Percentiles rank a stretch among this genome's conserved stretches.
phyloP scores from a whole-genome alignment of 768 basidiomycete species.

The Lactifluus volemus region DNA sequence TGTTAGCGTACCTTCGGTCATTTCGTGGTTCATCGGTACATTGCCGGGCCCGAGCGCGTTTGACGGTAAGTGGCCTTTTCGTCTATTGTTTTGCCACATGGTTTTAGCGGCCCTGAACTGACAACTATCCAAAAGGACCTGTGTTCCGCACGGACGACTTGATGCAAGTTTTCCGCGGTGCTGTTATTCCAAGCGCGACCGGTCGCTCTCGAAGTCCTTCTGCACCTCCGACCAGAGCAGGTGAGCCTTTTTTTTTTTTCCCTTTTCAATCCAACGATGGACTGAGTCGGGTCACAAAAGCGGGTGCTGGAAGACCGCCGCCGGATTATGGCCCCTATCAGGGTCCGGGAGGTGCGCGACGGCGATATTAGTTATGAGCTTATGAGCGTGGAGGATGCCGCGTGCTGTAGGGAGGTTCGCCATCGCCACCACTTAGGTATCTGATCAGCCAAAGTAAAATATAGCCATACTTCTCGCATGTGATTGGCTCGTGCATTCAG shows the following conservation, averaged over 20 bases:
- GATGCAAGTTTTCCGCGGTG: conserved; percentile 75
- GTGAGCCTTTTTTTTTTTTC: conserved; percentile 26
- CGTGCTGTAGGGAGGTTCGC: neutral
- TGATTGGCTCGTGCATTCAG: neutral
- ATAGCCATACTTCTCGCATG: neutral
- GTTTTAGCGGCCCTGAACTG: neutral
- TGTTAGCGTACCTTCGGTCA: conserved; percentile 36
- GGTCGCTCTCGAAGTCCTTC: conserved; percentile 44
- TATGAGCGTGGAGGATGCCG: neutral
- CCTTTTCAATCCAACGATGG: neutral
- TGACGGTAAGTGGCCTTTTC: conserved; percentile 63
- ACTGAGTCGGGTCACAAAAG: conserved; percentile 1
- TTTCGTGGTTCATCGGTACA: conserved; percentile 79
- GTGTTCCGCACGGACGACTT: conserved; percentile 86
- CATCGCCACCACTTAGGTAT: neutral
- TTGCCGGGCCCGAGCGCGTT: conserved; percentile 67
- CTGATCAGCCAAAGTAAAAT: conserved; percentile 10
- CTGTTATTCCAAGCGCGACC: conserved; percentile 62
- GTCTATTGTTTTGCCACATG: conserved; percentile 9
- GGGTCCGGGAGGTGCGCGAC: conserved; percentile 42
- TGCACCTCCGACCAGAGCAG: conserved; percentile 38
- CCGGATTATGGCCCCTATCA: conserved; percentile 84
- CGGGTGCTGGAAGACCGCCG: conserved; percentile 63
- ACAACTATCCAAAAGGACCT: conserved; percentile 49
- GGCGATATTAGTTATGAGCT: conserved; percentile 10